These are phyloP conservation scores for Podila epigama DNA, from an alignment of 192 early-diverging fungal species.

Conservation along the genomic window DNA sequence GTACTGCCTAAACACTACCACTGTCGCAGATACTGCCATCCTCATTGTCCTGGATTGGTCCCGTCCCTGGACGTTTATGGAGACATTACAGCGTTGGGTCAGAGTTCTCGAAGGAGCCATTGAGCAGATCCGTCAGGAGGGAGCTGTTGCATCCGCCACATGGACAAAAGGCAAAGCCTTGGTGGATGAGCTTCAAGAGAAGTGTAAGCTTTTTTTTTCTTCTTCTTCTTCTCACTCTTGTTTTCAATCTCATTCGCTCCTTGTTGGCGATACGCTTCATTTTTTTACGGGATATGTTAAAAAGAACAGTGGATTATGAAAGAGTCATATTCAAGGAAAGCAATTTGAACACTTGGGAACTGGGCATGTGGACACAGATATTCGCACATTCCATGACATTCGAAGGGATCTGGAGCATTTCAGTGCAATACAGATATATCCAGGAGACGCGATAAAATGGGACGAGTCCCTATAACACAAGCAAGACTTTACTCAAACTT, in stretches of 20 bases:
- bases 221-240: not conserved
- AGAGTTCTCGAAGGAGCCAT: constrained; percentile 68
- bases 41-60: constrained; percentile 92
- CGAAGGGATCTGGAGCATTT: no score
- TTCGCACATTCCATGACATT: no score
- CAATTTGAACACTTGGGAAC: no score
- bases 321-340: no score
- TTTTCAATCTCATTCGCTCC: not conserved
- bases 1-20: constrained; percentile 73
- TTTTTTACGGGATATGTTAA: constrained; percentile 18
- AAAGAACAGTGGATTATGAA: no score
- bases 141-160: constrained; percentile 48
- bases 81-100: constrained; percentile 81
- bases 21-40: constrained; percentile 68
- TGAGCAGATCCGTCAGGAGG: constrained; percentile 60
- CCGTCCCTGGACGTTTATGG: constrained; percentile 86
- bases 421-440: no score
- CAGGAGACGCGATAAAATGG: no score
- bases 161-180: constrained; percentile 74
- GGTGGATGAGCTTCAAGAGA: constrained; percentile 74
- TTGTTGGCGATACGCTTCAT: no score
- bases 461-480: not conserved
- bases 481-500: not conserved
- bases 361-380: no score
- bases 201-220: constrained; percentile 49